Conservation (phyloP, 345 rosid genomes). For the Heritiera fomes region DNA sequence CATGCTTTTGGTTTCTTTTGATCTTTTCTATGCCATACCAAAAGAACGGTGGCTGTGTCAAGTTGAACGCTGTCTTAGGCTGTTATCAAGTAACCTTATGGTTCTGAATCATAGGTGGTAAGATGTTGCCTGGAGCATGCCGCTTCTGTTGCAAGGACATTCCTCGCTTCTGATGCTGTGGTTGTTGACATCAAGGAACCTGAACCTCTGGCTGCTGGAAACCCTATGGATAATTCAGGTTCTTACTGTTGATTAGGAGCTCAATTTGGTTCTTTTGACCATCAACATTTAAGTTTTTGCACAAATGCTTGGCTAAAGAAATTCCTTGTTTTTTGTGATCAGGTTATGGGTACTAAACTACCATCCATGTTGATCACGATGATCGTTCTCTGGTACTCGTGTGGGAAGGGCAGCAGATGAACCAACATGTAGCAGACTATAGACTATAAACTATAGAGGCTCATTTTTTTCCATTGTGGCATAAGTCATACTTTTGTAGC, state of each 20-base stretch:
- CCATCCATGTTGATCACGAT: not conserved
- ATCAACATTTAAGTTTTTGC: not conserved
- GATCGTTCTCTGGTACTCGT: not conserved
- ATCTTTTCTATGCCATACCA: not conserved
- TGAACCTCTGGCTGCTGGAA: conserved; percentile 62
- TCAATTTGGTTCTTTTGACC: not conserved
- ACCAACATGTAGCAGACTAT: not conserved
- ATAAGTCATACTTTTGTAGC: not conserved
- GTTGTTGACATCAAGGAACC: conserved; percentile 98
- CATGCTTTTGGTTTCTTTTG: not conserved
- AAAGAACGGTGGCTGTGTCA: not conserved
- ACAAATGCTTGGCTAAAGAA: not conserved
- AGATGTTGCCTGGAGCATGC: conserved; percentile 99
- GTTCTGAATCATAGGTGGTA: conserved; percentile 61
- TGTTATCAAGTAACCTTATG: not conserved
- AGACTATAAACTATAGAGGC: not conserved
- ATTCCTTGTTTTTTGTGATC: not conserved
- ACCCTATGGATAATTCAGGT: conserved; percentile 99
- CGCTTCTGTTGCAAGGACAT: conserved; percentile 96
- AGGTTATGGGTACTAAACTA: conserved; percentile 21
- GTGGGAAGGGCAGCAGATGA: not conserved
- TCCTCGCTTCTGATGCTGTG: conserved; percentile 95
- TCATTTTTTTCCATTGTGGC: not conserved
- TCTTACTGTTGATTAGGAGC: not conserved
- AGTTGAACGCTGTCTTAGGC: not conserved